Evolutionary conservation across 768 basidiomycete species (phyloP).

Genomic region (Boletus subcaerulescens): DNA sequence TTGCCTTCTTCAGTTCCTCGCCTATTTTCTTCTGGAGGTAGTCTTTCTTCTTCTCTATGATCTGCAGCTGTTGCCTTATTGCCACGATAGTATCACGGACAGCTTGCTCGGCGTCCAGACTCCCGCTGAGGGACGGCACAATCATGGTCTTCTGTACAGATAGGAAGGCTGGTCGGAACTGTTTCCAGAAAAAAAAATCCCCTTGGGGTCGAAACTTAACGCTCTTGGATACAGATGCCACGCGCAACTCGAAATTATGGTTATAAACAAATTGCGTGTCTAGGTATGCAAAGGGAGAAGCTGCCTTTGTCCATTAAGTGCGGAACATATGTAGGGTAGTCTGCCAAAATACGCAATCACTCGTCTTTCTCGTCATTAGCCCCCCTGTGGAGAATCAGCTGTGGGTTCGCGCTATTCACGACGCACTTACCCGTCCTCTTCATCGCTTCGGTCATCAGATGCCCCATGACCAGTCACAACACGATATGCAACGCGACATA

Average conservation of each 20-base stretch:
- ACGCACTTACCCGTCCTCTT: slow-evolving; percentile 54
- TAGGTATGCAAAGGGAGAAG: slow-evolving; percentile 25
- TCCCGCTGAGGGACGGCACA: slow-evolving; percentile 87
- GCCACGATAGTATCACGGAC: slow-evolving; percentile 92
- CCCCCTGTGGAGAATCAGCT: slow-evolving; percentile 18
- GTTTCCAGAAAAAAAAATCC: slow-evolving; percentile 26
- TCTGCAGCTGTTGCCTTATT: slow-evolving; percentile 88
- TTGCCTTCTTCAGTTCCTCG: slow-evolving; percentile 89
- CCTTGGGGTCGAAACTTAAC: not conserved
- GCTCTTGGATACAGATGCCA: not conserved
- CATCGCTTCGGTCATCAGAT: slow-evolving; percentile 83
- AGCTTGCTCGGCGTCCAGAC: slow-evolving; percentile 76
- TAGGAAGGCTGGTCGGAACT: slow-evolving; percentile 9
- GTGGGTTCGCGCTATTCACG: not conserved
- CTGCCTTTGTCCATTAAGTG: slow-evolving; percentile 23
- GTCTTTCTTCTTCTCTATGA: slow-evolving; percentile 99
- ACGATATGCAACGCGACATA: slow-evolving; percentile 76
- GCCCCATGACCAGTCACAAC: slow-evolving; percentile 75
- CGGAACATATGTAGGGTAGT: slow-evolving; percentile 20
- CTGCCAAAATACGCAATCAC: slow-evolving; percentile 24
- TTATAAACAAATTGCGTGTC: slow-evolving; percentile 22
- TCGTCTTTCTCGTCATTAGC: slow-evolving; percentile 22
- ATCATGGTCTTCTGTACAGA: slow-evolving; percentile 44
- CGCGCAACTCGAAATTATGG: slow-evolving; percentile 22
- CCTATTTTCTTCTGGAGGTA: slow-evolving; percentile 94